Base-by-base conservation (phyloP, 164 flowering plant species). In the Houttuynia cordata region DNA sequence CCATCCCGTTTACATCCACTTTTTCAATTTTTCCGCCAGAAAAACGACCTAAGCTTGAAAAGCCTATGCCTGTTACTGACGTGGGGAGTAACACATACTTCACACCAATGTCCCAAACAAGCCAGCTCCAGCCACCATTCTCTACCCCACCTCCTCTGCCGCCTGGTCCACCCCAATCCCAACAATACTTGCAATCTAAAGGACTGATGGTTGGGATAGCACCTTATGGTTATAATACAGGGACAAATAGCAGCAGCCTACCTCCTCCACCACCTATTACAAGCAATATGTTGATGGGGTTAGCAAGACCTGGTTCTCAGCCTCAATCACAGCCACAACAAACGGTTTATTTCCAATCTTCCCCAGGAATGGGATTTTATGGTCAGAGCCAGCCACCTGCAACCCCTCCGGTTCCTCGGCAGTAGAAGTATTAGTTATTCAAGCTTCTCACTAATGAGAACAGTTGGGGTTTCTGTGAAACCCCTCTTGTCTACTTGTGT, bases 201-300 rank as follows among this genome's bases (percentile, higher is more conserved):
- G 80, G 78, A 55, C 15, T 74, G 72, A 75, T 80, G 75, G 57
- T 68, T n/a, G 81, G 80, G 60, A 67, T 59, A 13, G 69, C 74
- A 76, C 82, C 92, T 7, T 88, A 77, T 53, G 81, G 77, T 6
- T 86, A 69, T 72, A 49, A 24, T 22, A 3, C 57, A 13, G 21
- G 57, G 34, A 45, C 17, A 17, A 54, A 17, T 51, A 71, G 72
- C 22, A 62, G 76, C 56, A 61, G 72, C 62, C 71, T 83, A n/a
- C 88, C 81, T 0, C 68, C 68, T 0, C 91, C 89, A 0, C 87
- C 85, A 0, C 88, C 92, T 37, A 54, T 77, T 41, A 84, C 83
- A 9, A 73, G 76, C 3, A 81, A 81, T 53, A 60, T 78, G 53
- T 61, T 80, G 23, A 71, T 80, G 80, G 82, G 79, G 21, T 62